Evolutionary conservation across 805 yeast species (phyloP).

Genomic region (Lipomyces sp.): DNA sequence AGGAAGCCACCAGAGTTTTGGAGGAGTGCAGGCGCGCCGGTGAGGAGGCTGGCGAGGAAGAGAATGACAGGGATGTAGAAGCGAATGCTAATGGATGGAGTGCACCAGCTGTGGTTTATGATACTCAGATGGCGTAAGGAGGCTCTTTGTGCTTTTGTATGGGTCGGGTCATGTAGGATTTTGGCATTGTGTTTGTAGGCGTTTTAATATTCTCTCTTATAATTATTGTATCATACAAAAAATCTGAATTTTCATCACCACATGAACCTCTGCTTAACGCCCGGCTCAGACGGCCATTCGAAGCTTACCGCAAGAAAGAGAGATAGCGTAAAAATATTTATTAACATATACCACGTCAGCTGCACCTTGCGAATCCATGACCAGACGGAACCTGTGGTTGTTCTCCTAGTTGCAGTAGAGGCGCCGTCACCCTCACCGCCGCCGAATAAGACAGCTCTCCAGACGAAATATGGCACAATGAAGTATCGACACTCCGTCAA

Average conservation of each 20-base stretch:
- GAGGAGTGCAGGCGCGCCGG: slow-evolving; percentile 1
- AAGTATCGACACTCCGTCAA: slow-evolving; percentile 92
- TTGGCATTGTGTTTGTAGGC: neutral
- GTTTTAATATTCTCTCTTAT: neutral
- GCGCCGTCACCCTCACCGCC: slow-evolving; percentile 26
- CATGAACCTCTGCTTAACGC: slow-evolving; percentile 68
- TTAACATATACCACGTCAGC: slow-evolving; percentile 53
- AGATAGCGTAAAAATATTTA: slow-evolving; percentile 52
- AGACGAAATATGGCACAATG: slow-evolving; percentile 72
- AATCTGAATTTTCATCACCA: slow-evolving; percentile 55
- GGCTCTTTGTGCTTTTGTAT: too few relatives aligned
- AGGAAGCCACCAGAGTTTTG: neutral
- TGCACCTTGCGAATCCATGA: slow-evolving; percentile 5
- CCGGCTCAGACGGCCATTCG: slow-evolving; percentile 61
- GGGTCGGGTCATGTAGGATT: neutral
- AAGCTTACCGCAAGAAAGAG: slow-evolving; percentile 64
- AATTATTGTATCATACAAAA: neutral
- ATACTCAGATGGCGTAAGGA: too few relatives aligned
- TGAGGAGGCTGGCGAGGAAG: neutral
- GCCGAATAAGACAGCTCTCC: slow-evolving; percentile 54
- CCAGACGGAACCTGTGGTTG: neutral
- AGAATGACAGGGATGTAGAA: neutral
- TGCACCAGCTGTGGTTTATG: too few relatives aligned
- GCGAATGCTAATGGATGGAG: too few relatives aligned
- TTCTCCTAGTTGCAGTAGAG: slow-evolving; percentile 42